Evolutionary conservation across 2,329 filamentous ascomycete genomes (phyloP), one percentile per base, ranked within the genome.

Genomic region (Apiospora malaysiana): DNA sequence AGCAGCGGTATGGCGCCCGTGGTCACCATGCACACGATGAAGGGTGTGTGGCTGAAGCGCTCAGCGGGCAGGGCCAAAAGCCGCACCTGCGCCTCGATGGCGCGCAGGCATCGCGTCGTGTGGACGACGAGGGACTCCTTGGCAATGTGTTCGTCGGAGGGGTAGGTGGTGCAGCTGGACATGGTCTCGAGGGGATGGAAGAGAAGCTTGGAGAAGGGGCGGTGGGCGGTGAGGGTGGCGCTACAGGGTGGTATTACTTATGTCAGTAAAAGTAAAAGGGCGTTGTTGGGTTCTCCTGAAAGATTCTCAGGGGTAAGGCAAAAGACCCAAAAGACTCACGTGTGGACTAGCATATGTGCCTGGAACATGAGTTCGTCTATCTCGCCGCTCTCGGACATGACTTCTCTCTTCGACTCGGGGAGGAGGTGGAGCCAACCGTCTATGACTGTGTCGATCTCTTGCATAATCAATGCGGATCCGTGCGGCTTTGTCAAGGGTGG

Each of bases 21-120:
- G 51, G 78, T 82, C 16, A 83, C 72, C 81, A 84, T 84, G 75
- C 83, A 85, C 0, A 80, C 82, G 0, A 75, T 76, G 51, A 84
- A 84, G 0, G 83, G 83, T 0, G 77, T 81, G 69, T 84, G 82
- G 59, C 76, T 71, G 49, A 82, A 82, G 16, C 75, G 76, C 2
- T 73, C 73, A 0, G 74, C 75, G 0, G 83, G 82, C 4, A 85
- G 71, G 0, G 82, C 76, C 16, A 84, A 66, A 0, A 84, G 78
- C 1, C 78, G 78, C 25, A 84, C 78, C 43, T 84, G 82, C 0
- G 77, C 79, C 56, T 84, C 79, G 2, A 81, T 78, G 0, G 83
- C 76, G 6, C 79, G 77, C 4, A 84, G 73, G 2, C 81, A 80
- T 16, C 82, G 81, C 12, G 79, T 73, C 0, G 83, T 84, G 70